Evolutionary conservation across 139 green algal genomes (phyloP).

Genomic region (Eudorina sp.): DNA sequence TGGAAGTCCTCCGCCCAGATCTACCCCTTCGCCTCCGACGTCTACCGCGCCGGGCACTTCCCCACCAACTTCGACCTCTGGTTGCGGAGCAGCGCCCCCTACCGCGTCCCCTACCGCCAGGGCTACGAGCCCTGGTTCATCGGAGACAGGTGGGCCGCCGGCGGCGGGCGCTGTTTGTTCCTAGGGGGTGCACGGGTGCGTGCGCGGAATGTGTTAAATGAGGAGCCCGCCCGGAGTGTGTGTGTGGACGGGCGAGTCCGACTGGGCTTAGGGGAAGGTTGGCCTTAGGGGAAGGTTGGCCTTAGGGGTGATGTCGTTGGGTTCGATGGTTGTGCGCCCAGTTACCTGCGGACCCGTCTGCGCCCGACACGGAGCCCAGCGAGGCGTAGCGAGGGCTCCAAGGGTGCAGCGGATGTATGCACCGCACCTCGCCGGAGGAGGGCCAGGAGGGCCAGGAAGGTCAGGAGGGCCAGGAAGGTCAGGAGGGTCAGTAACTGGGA

Average conservation of each 20-base stretch:
- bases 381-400: no score
- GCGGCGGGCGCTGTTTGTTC: background rate
- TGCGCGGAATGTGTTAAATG: background rate
- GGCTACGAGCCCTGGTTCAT: conserved; percentile 10
- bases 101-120: background rate
- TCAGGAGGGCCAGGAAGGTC: no score
- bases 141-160: background rate
- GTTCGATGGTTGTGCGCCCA: no score
- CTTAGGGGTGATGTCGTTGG: background rate
- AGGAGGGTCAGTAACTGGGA: no score
- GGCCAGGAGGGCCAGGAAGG: no score
- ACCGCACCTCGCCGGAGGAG: no score
- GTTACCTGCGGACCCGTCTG: no score
- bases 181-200: background rate
- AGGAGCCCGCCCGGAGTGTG: background rate
- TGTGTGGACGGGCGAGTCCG: background rate
- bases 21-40: background rate
- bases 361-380: no score
- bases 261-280: background rate
- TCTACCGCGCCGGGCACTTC: background rate
- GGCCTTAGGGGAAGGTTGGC: background rate
- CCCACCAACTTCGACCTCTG: background rate
- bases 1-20: background rate
- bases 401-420: no score
- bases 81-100: background rate